These are phyloP conservation scores for Trichoderma orchidacearum DNA, from an alignment of 495 filamentous ascomycete genomes.

Conservation along the genomic window DNA sequence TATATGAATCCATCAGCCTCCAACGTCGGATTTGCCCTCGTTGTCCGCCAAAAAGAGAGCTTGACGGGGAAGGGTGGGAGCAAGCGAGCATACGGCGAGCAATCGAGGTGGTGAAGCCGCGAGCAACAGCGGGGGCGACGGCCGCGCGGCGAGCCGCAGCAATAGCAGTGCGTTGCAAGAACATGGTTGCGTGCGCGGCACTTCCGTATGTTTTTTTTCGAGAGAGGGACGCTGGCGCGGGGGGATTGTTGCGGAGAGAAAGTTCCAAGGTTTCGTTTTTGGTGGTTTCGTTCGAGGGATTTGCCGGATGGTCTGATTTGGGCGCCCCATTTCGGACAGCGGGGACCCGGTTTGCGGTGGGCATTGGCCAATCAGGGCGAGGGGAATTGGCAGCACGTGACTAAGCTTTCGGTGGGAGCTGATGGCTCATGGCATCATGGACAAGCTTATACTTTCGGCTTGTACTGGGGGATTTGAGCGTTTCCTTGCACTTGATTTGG, in stretches of 20 bases:
- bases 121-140: conserved; percentile 41
- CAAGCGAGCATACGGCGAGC: conserved; percentile 39
- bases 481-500: not conserved
- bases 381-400: not conserved
- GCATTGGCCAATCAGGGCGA: not conserved
- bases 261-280: not conserved
- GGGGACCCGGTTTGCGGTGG: not conserved
- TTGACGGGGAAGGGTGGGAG: not conserved
- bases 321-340: not conserved
- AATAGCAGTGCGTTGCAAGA: conserved; percentile 68
- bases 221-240: conserved; percentile 9
- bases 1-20: not conserved
- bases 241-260: conserved; percentile 18
- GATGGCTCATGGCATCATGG: not conserved
- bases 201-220: too few relatives aligned
- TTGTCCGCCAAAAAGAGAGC: not conserved
- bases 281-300: conserved; percentile 9
- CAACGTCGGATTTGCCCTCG: not conserved
- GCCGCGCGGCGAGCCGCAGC: conserved; percentile 58
- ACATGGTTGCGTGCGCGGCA: too few relatives aligned
- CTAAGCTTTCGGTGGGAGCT: not conserved
- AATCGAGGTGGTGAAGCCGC: conserved; percentile 43
- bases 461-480: too few relatives aligned
- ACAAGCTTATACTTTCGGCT: too few relatives aligned
- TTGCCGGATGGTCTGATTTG: conserved; percentile 9